Base-by-base conservation (phyloP, 208 protist species). In the Acanthamoeba royreba region DNA sequence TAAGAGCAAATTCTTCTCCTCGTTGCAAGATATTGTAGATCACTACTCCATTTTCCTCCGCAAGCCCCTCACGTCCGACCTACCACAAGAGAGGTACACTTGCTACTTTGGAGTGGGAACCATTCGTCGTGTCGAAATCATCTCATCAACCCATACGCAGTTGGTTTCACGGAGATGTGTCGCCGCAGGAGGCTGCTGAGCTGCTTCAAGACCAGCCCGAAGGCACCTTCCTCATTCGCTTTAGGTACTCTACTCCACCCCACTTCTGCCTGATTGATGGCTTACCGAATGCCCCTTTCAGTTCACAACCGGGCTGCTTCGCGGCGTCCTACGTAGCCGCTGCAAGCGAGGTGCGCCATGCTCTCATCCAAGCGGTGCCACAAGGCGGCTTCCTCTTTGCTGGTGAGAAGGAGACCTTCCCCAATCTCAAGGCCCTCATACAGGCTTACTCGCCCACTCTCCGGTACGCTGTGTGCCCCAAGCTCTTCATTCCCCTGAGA, bases 111-210 rank as follows among this genome's bases (percentile, higher is more conserved):
- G 38, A 8, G 2, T 63, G 5, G 35, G 7, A 17, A 58, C 19
- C 22, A 13, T 61, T 47, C 72, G 15, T 47, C n/a, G 0, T 47
- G 7, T 83, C 22, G 25, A 22, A 7, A 28, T 35, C 8, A 25
- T 69, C 58, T 69, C 25, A 33, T 79, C 4, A 40, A 47, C n/a
- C n/a, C n/a, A n/a, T n/a, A n/a, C 4, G 13, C 40, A 90, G 83
- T 42, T 90, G 83, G 83, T 90, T 90, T 47, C 83, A 90, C 40
- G 83, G 83, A 35, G 83, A 90, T 19, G 83, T 90, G 49, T 90
- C 83, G 8, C 40, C 83, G 33, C 49, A 25, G 35, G 83, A 90
- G 52, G 42, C 83, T 8, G 28, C 33, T 19, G 83, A 90, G 83
- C 25, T 90, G 42, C 83, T 90, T 22, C 35, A 35, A 8, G 83